Percentiles rank a stretch among this genome's conserved stretches.
Evolutionary conservation across 148 eudicot species (phyloP).

Genomic region (Rhododendron molle): DNA sequence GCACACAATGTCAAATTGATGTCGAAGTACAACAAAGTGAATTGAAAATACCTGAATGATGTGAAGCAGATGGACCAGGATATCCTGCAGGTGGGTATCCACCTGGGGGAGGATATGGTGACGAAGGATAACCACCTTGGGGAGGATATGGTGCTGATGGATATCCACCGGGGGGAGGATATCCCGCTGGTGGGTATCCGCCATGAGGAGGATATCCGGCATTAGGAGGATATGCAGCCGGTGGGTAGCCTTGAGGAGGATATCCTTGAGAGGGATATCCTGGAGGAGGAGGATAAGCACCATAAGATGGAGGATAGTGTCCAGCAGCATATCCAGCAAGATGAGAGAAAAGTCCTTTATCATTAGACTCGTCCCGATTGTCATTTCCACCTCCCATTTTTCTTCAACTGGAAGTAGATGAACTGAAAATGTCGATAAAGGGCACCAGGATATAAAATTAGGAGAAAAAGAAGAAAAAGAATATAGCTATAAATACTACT

Average conservation of each 20-base stretch:
- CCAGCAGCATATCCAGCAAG: slow-evolving; percentile 37
- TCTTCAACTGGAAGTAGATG: slow-evolving; percentile 19
- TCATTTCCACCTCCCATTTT: slow-evolving; percentile 35
- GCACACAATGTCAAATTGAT: background rate
- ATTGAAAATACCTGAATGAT: slow-evolving; percentile 42
- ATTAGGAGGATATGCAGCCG: slow-evolving; percentile 26
- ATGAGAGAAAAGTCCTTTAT: slow-evolving; percentile 39
- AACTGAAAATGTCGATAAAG: slow-evolving; percentile 1
- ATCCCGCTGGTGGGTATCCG: slow-evolving; percentile 43
- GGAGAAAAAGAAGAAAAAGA: background rate
- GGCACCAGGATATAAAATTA: background rate
- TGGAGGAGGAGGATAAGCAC: slow-evolving; percentile 27
- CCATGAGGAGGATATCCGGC: slow-evolving; percentile 1
- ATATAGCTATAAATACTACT: background rate
- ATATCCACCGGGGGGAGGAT: slow-evolving; percentile 40
- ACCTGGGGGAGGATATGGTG: slow-evolving; percentile 34
- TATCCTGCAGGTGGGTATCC: slow-evolving; percentile 51
- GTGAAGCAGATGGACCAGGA: slow-evolving; percentile 37
- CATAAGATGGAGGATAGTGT: slow-evolving; percentile 25
- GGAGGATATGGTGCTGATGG: slow-evolving; percentile 27
- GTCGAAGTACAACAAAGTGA: background rate
- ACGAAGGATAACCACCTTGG: slow-evolving; percentile 29
- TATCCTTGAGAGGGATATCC: slow-evolving; percentile 30
- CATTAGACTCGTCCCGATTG: slow-evolving; percentile 18
- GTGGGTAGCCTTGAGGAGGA: slow-evolving; percentile 34